Base-by-base conservation (phyloP, 2,329 filamentous ascomycete genomes). In the Alternaria atra region DNA sequence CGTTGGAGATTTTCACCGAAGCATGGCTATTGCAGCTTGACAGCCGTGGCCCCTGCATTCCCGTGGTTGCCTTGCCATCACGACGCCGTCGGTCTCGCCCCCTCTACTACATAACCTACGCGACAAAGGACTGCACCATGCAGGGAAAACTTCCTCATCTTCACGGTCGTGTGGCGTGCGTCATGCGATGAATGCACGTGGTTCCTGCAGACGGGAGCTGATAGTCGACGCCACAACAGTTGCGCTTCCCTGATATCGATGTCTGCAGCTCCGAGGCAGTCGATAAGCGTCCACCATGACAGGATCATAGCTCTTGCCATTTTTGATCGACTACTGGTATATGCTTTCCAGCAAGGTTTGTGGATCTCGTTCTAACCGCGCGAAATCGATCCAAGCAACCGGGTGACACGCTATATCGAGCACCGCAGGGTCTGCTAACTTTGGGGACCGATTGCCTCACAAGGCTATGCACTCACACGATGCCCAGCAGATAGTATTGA, bases 11-110 rank as follows among this genome's bases (percentile, higher is more conserved):
- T 50, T 47, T 35, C 13, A 29, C 32, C 17, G 20, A 25, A 25
- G 32, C 23, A 50, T 20, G 32, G 46, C 46, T 50, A 20, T 35
- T 37, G 8, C 53, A 13, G 46, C 43, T 50, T 58, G 30, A 27
- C 25, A 37, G 52, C 30, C 46, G 20, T 40, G 34, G 43, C 29
- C 37, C 43, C 43, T 59, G 35, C 35, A 30, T 47, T 44, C 46
- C 25, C 47, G 34, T 30, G 29, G 46, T 48, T 47, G 47, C 44
- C 25, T 47, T 17, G 35, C 54, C 34, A 61, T 43, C 50, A 39
- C 32, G 15, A 42, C 52, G 29, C 44, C 29, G 37, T 53, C 29
- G 32, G 46, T 34, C 40, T 35, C 46, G 46, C 40, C 32, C 7
- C 30, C 42, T 32, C 13, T 37, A 37, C 32, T 25, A 37, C n/a